A percentile compares a stretch with the other conserved stretches of the same genome.
These are phyloP conservation scores for Microglena sp. DNA, from an alignment of 139 green algal species.

Conservation along the genomic window DNA sequence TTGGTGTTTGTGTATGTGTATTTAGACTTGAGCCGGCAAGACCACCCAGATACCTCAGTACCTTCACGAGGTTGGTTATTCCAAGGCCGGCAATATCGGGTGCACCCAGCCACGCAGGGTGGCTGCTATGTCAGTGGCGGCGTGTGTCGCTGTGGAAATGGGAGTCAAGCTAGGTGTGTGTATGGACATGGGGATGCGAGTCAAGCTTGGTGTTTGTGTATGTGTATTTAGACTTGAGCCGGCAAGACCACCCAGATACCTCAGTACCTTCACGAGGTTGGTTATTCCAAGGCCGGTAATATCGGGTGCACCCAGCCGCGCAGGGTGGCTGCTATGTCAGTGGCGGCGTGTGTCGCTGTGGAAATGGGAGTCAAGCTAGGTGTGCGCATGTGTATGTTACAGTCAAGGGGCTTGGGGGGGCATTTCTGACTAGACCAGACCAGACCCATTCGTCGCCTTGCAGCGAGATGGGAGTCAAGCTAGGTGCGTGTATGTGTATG, in stretches of 20 bases:
- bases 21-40: conserved; percentile 24
- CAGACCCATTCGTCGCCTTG: too few relatives aligned
- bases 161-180: conserved; percentile 77
- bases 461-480: too few relatives aligned
- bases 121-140: conserved; percentile 91
- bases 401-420: too few relatives aligned
- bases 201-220: not conserved
- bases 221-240: not conserved
- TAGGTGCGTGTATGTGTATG: too few relatives aligned
- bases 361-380: conserved; percentile 92
- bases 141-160: conserved; percentile 88
- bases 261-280: conserved; percentile 95
- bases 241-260: conserved; percentile 78
- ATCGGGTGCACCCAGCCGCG: conserved; percentile 86
- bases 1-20: conserved; percentile 7
- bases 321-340: conserved; percentile 91
- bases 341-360: conserved; percentile 83
- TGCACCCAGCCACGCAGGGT: conserved; percentile 91
- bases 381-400: too few relatives aligned
- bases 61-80: conserved; percentile 92
- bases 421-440: too few relatives aligned
- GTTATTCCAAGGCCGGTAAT: conserved; percentile 75
- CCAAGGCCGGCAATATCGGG: conserved; percentile 60
- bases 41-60: conserved; percentile 93
- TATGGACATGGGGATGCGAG: conserved; percentile 61